Percentiles rank a stretch among this genome's conserved stretches.
These are phyloP conservation scores for Termitomyces sp. DNA, from an alignment of 768 basidiomycete species.

Conservation along the genomic window DNA sequence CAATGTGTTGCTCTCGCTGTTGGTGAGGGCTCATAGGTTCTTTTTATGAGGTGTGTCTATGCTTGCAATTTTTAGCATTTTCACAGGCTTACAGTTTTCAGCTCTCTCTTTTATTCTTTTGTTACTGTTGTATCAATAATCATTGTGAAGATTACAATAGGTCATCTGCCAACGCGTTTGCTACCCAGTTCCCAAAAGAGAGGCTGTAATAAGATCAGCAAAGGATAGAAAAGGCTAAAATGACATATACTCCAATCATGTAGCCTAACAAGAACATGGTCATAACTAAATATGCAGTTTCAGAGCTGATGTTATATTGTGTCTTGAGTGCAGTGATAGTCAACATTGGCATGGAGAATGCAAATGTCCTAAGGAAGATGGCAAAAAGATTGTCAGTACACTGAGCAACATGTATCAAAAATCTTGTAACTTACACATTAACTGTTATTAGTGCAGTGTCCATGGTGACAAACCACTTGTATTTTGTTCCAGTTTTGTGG, in stretches of 20 bases:
- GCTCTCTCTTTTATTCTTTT: no score
- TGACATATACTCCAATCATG: conserved; percentile 35
- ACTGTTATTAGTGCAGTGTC: conserved; percentile 43
- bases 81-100: no score
- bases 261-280: conserved; percentile 49
- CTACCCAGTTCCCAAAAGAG: conserved; percentile 57
- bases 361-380: conserved; percentile 48
- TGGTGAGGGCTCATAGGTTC: no score
- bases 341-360: conserved; percentile 50
- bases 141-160: conserved; percentile 49
- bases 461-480: conserved; percentile 44
- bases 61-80: no score
- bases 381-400: neutral
- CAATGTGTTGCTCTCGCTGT: no score
- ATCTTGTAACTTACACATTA: conserved; percentile 41
- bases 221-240: neutral
- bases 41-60: no score
- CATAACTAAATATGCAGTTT: conserved; percentile 45
- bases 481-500: conserved; percentile 46
- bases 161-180: conserved; percentile 50
- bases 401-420: neutral
- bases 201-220: conserved; percentile 25
- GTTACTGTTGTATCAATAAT: conserved; percentile 45
- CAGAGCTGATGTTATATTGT: conserved; percentile 34
- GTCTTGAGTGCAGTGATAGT: conserved; percentile 26